Evolutionary conservation across 2,329 filamentous ascomycete species (phyloP).

Genomic region (Claviceps monticola): DNA sequence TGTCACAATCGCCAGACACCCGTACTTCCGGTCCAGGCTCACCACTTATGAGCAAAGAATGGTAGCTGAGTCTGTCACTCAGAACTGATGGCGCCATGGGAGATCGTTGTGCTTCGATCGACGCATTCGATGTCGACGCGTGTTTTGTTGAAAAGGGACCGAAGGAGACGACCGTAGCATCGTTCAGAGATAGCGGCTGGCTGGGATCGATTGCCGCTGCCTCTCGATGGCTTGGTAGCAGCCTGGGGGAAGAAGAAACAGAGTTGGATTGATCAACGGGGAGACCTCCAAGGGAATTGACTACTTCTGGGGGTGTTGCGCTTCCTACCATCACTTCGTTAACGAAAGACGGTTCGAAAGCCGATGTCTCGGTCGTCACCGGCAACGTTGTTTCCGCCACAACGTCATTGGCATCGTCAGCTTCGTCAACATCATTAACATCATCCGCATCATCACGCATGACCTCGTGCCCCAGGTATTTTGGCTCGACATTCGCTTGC

Average conservation of each 20-base stretch:
- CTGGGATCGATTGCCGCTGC: constrained; percentile 36
- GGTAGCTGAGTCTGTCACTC: constrained; percentile 56
- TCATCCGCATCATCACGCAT: constrained; percentile 22
- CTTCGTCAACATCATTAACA: constrained; percentile 19
- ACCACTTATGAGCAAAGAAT: constrained; percentile 57
- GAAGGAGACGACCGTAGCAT: constrained; percentile 32
- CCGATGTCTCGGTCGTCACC: constrained; percentile 8
- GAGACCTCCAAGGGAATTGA: constrained; percentile 16
- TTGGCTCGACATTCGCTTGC: background rate
- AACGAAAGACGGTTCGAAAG: background rate
- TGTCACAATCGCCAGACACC: constrained; percentile 54
- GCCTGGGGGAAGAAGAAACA: constrained; percentile 31
- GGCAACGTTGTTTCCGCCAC: constrained; percentile 24
- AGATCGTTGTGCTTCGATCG: constrained; percentile 57
- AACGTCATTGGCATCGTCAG: constrained; percentile 27
- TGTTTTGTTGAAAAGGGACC: constrained; percentile 53
- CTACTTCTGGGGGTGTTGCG: constrained; percentile 9
- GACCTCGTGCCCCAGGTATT: background rate
- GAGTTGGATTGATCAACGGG: constrained; percentile 24
- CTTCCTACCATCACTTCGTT: background rate
- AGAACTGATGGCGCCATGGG: constrained; percentile 65
- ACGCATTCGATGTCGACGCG: constrained; percentile 50
- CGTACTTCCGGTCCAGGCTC: constrained; percentile 61
- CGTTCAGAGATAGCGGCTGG: constrained; percentile 27
- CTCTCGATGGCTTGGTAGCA: constrained; percentile 28